Conservation (phyloP, 495 filamentous ascomycete genomes). For the Mytilinidion resinicola region DNA sequence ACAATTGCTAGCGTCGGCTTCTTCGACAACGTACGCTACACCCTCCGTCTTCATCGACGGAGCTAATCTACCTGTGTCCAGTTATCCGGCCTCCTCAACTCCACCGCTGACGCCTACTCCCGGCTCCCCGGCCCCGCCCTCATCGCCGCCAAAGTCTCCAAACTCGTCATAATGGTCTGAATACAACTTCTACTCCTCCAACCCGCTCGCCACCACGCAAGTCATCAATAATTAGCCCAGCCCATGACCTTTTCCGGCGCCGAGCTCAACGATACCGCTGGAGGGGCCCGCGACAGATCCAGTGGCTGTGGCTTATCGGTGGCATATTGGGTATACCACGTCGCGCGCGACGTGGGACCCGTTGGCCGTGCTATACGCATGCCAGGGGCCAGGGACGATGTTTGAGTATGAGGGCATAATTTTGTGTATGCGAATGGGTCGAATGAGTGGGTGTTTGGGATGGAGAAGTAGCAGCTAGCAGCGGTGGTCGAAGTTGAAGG, state of each 20-base stretch:
- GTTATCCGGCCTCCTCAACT: slow-evolving; percentile 39
- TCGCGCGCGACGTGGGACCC: slow-evolving; percentile 42
- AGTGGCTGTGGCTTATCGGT: slow-evolving; percentile 38
- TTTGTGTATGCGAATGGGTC: background rate
- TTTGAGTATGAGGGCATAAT: slow-evolving; percentile 18
- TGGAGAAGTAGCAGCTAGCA: no score
- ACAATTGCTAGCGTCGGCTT: slow-evolving; percentile 40
- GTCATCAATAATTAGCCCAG: slow-evolving; percentile 41
- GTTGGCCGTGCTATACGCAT: slow-evolving; percentile 40
- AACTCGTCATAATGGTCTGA: slow-evolving; percentile 44
- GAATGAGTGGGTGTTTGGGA: no score
- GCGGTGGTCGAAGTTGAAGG: no score
- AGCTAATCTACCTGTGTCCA: no score
- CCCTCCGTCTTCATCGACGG: no score
- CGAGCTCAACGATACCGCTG: slow-evolving; percentile 37
- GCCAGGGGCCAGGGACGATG: slow-evolving; percentile 7
- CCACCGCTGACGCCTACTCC: slow-evolving; percentile 34
- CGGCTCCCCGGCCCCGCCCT: slow-evolving; percentile 35
- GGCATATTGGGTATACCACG: slow-evolving; percentile 33
- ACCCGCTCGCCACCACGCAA: slow-evolving; percentile 31
- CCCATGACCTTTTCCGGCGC: slow-evolving; percentile 35
- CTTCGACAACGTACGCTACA: slow-evolving; percentile 5
- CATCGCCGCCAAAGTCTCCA: slow-evolving; percentile 37
- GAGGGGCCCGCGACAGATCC: slow-evolving; percentile 34
- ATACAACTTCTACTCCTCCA: slow-evolving; percentile 42